phyloP scores from a whole-genome alignment of 768 basidiomycete species.

The Trametes cingulata region DNA sequence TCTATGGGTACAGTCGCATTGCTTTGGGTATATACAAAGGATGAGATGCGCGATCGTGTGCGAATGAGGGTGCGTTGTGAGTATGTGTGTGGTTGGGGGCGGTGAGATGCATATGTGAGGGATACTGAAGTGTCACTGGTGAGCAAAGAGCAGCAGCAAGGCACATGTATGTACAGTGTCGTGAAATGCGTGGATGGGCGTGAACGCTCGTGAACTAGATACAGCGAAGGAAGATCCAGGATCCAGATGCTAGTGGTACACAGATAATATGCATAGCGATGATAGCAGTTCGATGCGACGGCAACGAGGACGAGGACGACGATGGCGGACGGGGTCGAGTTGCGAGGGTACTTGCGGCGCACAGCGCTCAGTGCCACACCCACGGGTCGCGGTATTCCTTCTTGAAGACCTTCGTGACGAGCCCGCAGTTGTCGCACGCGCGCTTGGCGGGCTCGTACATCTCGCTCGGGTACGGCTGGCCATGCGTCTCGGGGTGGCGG shows the following conservation, averaged over 20 bases:
- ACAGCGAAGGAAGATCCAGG: conserved; percentile 4
- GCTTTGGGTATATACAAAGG: conserved; percentile 3
- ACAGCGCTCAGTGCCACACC: conserved; percentile 18
- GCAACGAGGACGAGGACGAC: background rate
- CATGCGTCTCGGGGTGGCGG: conserved; percentile 35
- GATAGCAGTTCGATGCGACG: conserved; percentile 6
- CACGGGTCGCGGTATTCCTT: conserved; percentile 22
- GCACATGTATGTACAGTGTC: conserved; percentile 11
- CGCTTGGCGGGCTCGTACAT: conserved; percentile 32
- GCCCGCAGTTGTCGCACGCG: conserved; percentile 37
- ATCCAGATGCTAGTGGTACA: conserved; percentile 16
- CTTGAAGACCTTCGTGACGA: conserved; percentile 24
- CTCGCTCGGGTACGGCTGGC: conserved; percentile 25
- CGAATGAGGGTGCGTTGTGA: background rate
- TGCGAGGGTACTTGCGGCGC: background rate
- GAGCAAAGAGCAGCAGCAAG: background rate
- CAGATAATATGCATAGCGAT: conserved; percentile 10
- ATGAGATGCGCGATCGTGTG: background rate
- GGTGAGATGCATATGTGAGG: conserved; percentile 1
- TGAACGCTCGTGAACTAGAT: conserved; percentile 8
- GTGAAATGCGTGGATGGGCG: conserved; percentile 10
- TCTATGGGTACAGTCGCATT: conserved; percentile 9
- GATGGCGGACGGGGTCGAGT: background rate
- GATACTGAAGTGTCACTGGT: background rate
- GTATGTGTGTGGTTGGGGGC: too few species aligned